phyloP scores from a whole-genome alignment of 306 rosid genomes.

The Phaseolus lunatus region DNA sequence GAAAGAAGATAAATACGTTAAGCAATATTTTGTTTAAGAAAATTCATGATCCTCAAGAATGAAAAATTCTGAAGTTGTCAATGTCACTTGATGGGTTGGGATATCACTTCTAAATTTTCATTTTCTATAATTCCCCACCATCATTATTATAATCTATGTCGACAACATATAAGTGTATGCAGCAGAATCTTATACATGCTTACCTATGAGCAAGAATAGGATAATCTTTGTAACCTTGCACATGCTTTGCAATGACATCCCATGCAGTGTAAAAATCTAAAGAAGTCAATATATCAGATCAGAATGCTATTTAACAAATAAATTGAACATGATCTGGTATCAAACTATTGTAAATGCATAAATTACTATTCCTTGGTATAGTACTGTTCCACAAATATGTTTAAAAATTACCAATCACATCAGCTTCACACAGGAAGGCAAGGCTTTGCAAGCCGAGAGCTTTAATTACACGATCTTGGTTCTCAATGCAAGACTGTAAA shows the following conservation, averaged over 20 bases:
- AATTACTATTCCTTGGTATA: not conserved
- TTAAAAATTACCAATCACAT: slow-evolving; percentile 75
- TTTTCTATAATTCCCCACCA: slow-evolving; percentile 26
- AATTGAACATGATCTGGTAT: slow-evolving; percentile 4
- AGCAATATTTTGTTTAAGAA: not conserved
- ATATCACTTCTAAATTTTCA: slow-evolving; percentile 13
- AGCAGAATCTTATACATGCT: slow-evolving; percentile 41
- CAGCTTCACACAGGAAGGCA: slow-evolving; percentile 93
- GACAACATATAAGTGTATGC: slow-evolving; percentile 38
- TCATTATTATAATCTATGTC: slow-evolving; percentile 38
- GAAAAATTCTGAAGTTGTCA: slow-evolving; percentile 12
- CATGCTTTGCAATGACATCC: slow-evolving; percentile 78
- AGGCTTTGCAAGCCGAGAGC: slow-evolving; percentile 96
- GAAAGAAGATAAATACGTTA: slow-evolving; percentile 20
- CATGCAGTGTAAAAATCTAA: slow-evolving; percentile 98
- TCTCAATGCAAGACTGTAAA: slow-evolving; percentile 88
- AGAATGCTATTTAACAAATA: slow-evolving; percentile 43
- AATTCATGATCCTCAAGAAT: slow-evolving; percentile 11
- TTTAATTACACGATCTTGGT: slow-evolving; percentile 71
- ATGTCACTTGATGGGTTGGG: slow-evolving; percentile 31
- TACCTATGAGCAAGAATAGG: slow-evolving; percentile 78
- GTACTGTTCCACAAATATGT: slow-evolving; percentile 9
- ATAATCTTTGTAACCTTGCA: slow-evolving; percentile 62
- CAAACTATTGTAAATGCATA: slow-evolving; percentile 25
- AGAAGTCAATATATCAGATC: slow-evolving; percentile 36